Base-by-base conservation (phyloP, 352 stramenopile genomes). In the Phytophthora rubi region DNA sequence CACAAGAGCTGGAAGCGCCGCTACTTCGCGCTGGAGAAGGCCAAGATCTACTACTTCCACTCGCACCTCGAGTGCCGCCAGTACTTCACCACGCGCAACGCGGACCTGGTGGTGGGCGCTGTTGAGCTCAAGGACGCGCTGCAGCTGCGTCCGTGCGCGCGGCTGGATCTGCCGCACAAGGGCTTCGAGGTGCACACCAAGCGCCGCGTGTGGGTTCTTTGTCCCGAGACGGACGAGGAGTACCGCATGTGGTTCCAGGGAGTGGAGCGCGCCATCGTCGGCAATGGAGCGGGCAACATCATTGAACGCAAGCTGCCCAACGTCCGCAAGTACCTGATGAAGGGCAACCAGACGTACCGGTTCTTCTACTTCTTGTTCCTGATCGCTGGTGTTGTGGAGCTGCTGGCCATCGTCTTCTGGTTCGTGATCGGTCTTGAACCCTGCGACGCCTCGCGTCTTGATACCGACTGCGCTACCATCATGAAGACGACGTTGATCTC, bases 21-120 rank as follows among this genome's bases (percentile, higher is more conserved):
- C 18, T 96, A 95, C 75, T 96, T 96, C 66, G 81, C 89, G 23
- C 71, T 96, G 0, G 89, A 96, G 65, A 93, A 90, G 67, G 83
- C 86, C 73, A 94, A 94, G 80, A 93, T 96, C 69, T 96, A 90
- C 77, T 96, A 96, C 73, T 96, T 96, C 75, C 87, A 94, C 69
- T 91, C 77, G 56, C 86, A 96, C 54, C 54, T 93, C 13, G 89
- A 96, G 59, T 96, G 89, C 66, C 86, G 89, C 5, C 86, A 94
- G 73, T 96, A 94, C 74, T 96, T 96, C 52, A 93, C 84, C 54
- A 94, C 86, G 39, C 86, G 89, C 10, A 96, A 94, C 56, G 65
- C 86, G 0, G 89, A 96, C 47, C 56, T 96, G 5, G 89, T 96
- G 0, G 84, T 96, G 15, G 89, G 89, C 9, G 89, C 89, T 0